Evolutionary conservation across 2,329 filamentous ascomycete genomes (phyloP), one percentile per base, ranked within the genome.

Genomic region (Boeremia exigua): DNA sequence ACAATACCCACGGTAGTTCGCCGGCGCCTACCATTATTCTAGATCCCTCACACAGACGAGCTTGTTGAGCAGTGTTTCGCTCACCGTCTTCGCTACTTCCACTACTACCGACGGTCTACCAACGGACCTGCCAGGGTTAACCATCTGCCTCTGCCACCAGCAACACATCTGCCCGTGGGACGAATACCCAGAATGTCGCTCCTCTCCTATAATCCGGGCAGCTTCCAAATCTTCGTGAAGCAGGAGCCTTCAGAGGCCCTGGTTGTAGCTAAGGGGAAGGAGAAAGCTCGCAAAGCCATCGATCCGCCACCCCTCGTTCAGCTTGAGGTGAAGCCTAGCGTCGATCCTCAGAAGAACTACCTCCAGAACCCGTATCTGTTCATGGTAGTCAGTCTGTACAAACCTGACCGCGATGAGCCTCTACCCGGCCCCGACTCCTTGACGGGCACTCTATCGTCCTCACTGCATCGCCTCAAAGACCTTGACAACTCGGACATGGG

Each of bases 251-350:
- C 82, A 61, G 82, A 86, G 74, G 88, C 86, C 45, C 83, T 88
- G 60, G 86, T 91, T 50, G 84, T 87, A 38, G 61, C 69, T 37
- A 82, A 88, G 62, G 86, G 86, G 62, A 92, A 92, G 74, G 89
- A 92, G 70, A 92, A 92, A 80, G 89, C 91, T 69, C 88, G 92
- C 63, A 96, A 96, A 75, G 91, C 92, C 7, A 86, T 96, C 68
- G 92, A 96, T 72, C 92, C 93, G 47, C 92, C 92, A 11, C 92
- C 92, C 37, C 90, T 96, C 65, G 80, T 96, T 40, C 87, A 94
- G 77, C 82, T 96, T 42, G 75, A 77, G 74, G 84, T 87, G 53
- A 76, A 74, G 46, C 71, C 76, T 43, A 70, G 74, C 27, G 71
- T 69, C 28, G 85, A 86, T 70, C 80, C 82, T 15, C 76, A 84